phyloP scores from a whole-genome alignment of 1,284 basidiomycete species.

The Golubevia pallescens region DNA sequence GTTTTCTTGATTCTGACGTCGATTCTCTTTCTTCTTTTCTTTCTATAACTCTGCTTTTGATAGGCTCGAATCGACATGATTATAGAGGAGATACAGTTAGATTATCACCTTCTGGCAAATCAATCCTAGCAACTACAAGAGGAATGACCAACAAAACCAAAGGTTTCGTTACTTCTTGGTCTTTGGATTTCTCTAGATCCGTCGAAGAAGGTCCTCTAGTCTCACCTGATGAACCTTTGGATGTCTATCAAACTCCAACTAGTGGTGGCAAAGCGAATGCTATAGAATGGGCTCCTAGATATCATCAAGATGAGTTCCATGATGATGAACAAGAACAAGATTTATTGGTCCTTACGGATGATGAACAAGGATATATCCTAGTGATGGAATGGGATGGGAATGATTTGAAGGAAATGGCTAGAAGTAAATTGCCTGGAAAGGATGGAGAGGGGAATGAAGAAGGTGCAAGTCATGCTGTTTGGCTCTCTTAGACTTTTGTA shows the following conservation, averaged over 20 bases:
- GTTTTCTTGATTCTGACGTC: neutral
- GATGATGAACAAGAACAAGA: conserved; percentile 7
- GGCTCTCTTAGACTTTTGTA: conserved; percentile 44
- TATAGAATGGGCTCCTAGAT: conserved; percentile 33
- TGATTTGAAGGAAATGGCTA: conserved; percentile 12
- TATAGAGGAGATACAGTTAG: conserved; percentile 48
- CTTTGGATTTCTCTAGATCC: conserved; percentile 4
- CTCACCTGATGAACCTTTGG: conserved; percentile 1
- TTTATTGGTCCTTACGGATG: conserved; percentile 37
- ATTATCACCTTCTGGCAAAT: conserved; percentile 27
- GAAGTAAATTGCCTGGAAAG: conserved; percentile 19
- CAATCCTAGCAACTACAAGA: conserved; percentile 37
- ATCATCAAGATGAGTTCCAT: neutral
- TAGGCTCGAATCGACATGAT: conserved; percentile 1
- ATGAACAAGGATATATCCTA: conserved; percentile 36
- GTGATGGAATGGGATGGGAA: conserved; percentile 24
- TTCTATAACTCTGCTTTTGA: neutral
- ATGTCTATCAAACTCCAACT: conserved; percentile 24
- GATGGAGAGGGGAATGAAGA: conserved; percentile 11
- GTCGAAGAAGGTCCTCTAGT: neutral
- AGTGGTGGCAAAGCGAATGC: conserved; percentile 54
- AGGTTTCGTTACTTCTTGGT: conserved; percentile 32
- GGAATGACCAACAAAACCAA: conserved; percentile 20
- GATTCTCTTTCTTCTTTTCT: neutral
- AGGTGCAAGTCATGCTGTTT: conserved; percentile 53